Evolutionary conservation across 495 filamentous ascomycete genomes (phyloP), one percentile per base, ranked within the genome.

Genomic region (Aspergillus campestris): DNA sequence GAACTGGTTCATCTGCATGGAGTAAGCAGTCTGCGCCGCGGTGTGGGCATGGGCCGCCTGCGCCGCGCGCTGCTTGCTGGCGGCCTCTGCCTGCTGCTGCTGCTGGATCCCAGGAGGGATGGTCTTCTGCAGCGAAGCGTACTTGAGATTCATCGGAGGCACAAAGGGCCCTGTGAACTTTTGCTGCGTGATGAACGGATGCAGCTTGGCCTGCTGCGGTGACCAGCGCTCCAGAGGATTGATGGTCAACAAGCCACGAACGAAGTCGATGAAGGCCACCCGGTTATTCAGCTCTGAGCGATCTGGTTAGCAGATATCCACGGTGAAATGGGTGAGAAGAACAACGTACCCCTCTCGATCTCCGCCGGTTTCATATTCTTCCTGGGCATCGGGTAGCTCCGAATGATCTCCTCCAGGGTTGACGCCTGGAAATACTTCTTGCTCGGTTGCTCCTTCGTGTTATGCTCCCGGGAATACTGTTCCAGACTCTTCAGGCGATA

Each of bases 301-400:
- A 29, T 10, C 34, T 36, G 32, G 45, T 74, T 53, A 71, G 60
- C 46, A 24, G 18, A 40, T 15, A 9, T 8, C 24, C 8, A 7
- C 12, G 38, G 8, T 9, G 3, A 36, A 13, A 34, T n/a, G 32
- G 14, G 7, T n/a, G 37, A 29, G 27, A 13, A 44, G 38, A 42
- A 32, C 18, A 28, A 61, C 80, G 50, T 73, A 96, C 94, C 94
- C 84, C 92, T 73, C 45, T 99, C 94, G 48, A 97, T 81, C 63
- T 99, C 94, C 50, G 81, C 81, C 52, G 84, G 94, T 70, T 99
- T 99, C 94, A 99, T 99, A 51, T 96, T 95, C 69, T 99, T 99
- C 59, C 94, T 72, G 28, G 94, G 94, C 90, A 99, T 94, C 31
- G 92, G 82, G 61, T 99, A 99, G 50, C 84, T 86, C 57, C 92